phyloP scores from a whole-genome alignment of 768 basidiomycete genomes.

The Mrakia gelida region DNA sequence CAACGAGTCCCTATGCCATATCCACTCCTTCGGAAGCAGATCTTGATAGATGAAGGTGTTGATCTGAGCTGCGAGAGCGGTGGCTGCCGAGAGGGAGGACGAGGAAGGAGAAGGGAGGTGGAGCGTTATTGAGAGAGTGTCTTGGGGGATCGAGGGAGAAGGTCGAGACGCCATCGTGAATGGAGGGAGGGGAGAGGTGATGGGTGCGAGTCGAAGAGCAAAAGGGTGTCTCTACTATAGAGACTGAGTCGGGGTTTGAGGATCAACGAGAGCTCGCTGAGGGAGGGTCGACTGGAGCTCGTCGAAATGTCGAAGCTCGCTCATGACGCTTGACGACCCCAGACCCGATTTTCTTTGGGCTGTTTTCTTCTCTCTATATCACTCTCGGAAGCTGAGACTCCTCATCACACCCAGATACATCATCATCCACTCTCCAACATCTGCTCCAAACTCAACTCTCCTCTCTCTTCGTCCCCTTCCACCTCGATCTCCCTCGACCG shows the following conservation, averaged over 20 bases:
- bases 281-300: too few species aligned
- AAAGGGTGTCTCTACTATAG: neutral
- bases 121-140: conserved; percentile 72
- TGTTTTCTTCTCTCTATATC: too few species aligned
- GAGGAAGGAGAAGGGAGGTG: conserved; percentile 53
- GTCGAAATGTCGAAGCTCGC: too few species aligned
- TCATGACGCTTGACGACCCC: too few species aligned
- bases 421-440: too few species aligned
- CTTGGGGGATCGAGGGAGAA: conserved; percentile 74
- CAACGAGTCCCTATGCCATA: conserved; percentile 36
- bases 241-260: neutral
- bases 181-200: neutral
- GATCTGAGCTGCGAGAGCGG: conserved; percentile 67
- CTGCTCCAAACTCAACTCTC: too few species aligned
- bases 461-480: too few species aligned
- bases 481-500: too few species aligned
- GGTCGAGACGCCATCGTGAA: neutral
- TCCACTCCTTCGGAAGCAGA: conserved; percentile 31
- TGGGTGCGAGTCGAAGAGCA: neutral
- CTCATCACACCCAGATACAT: too few species aligned
- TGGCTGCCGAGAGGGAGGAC: neutral
- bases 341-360: too few species aligned
- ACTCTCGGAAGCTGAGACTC: too few species aligned
- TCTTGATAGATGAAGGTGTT: conserved; percentile 18
- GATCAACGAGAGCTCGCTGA: neutral